These are phyloP conservation scores for Gossypium herbaceum DNA, from an alignment of 345 rosid species.

Conservation along the genomic window DNA sequence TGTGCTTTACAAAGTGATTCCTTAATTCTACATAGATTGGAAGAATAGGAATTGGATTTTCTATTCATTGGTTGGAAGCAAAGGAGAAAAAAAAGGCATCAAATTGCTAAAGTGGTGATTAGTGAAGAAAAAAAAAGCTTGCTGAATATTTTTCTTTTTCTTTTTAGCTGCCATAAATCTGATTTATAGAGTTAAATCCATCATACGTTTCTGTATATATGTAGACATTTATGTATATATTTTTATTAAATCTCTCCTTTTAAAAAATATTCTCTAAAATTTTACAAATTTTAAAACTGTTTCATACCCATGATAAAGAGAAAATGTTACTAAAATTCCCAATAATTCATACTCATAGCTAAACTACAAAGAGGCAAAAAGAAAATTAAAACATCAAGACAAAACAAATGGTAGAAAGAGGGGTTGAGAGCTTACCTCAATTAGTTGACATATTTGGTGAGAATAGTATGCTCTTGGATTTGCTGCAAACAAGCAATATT, in stretches of 20 bases:
- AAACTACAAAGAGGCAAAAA: background rate
- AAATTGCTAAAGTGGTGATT: no score
- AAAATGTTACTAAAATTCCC: background rate
- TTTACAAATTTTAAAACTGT: no score
- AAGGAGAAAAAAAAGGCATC: background rate
- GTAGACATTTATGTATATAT: no score
- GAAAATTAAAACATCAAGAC: background rate
- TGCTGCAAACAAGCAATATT: background rate
- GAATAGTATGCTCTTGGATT: background rate
- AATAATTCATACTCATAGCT: background rate
- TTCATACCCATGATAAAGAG: no score
- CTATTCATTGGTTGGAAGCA: background rate
- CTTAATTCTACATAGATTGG: background rate
- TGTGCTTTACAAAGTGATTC: background rate
- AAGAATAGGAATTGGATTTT: background rate
- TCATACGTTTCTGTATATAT: no score
- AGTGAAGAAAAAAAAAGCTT: background rate
- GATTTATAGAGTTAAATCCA: background rate
- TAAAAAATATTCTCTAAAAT: fast-evolving
- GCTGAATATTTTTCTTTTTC: background rate
- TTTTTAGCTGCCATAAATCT: background rate
- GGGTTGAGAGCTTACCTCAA: constrained; percentile 15
- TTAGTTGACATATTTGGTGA: constrained; percentile 17
- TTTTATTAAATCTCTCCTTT: no score
- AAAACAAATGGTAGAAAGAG: background rate